phyloP scores from a whole-genome alignment of 208 protist species.

The Leptomonas pyrrhocoris region DNA sequence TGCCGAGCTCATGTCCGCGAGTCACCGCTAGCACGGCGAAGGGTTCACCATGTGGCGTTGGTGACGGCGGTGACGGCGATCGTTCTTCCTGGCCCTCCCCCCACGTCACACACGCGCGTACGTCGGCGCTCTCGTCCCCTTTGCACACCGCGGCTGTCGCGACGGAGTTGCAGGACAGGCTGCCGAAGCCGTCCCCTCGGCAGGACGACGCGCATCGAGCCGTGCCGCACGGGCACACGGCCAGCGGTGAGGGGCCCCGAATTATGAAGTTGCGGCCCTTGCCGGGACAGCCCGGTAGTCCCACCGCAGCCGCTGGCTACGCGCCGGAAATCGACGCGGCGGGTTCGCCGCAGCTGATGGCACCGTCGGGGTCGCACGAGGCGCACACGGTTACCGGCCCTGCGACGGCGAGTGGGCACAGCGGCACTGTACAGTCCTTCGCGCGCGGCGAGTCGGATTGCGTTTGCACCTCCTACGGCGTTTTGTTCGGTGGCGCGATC shows the following conservation, averaged over 20 bases:
- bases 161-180: not conserved
- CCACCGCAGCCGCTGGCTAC: not conserved
- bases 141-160: not conserved
- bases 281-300: not conserved
- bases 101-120: not conserved
- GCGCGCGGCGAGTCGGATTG: constrained; percentile 6
- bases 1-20: not conserved
- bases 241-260: not conserved
- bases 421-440: not conserved
- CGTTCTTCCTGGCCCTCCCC: too few species aligned
- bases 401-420: not conserved
- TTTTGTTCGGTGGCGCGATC: not conserved
- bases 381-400: not conserved
- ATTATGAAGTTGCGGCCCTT: not conserved
- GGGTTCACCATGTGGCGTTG: not conserved
- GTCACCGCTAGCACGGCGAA: not conserved
- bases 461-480: constrained; percentile 1
- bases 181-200: not conserved
- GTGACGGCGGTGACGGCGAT: not conserved
- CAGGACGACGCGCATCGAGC: not conserved
- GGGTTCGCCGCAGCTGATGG: not conserved
- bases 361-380: not conserved
- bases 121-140: not conserved
- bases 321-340: not conserved
- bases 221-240: not conserved